Evolutionary conservation across 805 yeast genomes (phyloP).

Genomic region (Cyberlindnera mississippiensis): DNA sequence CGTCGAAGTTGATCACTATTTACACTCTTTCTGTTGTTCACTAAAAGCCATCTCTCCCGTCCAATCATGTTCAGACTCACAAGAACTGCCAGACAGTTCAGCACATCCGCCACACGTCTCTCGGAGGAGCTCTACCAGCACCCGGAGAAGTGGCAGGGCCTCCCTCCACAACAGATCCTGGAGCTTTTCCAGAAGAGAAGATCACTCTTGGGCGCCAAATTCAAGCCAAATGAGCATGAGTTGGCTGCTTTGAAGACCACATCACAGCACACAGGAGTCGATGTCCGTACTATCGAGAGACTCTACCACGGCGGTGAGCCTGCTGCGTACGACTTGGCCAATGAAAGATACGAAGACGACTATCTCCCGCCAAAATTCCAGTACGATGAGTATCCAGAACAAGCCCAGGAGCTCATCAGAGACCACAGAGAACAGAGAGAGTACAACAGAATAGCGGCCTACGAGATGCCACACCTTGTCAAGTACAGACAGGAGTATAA

Average conservation of each 20-base stretch:
- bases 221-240: constrained; percentile 48
- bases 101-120: constrained; percentile 11
- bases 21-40: too few species aligned
- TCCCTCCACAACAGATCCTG: constrained; percentile 60
- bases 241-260: constrained; percentile 53
- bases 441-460: constrained; percentile 80
- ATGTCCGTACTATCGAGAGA: constrained; percentile 30
- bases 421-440: constrained; percentile 74
- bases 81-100: constrained; percentile 17
- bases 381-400: constrained; percentile 62
- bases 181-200: constrained; percentile 59
- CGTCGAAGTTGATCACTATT: constrained; percentile 7
- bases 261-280: constrained; percentile 38
- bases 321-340: constrained; percentile 37
- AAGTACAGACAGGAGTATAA: constrained; percentile 68
- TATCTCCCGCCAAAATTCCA: constrained; percentile 41
- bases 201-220: constrained; percentile 46
- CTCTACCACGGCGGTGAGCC: constrained; percentile 40
- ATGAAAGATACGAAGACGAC: constrained; percentile 32
- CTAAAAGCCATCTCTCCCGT: too few species aligned
- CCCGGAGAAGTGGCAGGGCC: constrained; percentile 69
- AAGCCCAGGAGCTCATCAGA: constrained; percentile 67
- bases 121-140: constrained; percentile 12
- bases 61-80: constrained; percentile 12
- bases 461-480: constrained; percentile 82